Base-by-base conservation (phyloP, 768 basidiomycete genomes). In the Tephrocybe sp. region DNA sequence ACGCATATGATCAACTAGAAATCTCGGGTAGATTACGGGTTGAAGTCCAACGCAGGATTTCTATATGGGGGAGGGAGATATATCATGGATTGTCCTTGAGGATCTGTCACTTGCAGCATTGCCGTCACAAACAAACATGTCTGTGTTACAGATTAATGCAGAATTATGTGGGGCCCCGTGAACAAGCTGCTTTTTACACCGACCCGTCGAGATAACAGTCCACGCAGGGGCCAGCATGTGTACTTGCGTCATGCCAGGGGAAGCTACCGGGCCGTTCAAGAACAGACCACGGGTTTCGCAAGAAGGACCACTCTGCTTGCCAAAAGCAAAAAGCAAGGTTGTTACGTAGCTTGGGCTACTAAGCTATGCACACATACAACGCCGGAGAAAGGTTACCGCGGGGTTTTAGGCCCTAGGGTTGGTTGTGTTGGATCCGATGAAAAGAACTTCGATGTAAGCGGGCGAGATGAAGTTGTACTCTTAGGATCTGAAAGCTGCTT, bases 11-110 rank as follows among this genome's bases (percentile, higher is more conserved):
- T n/a, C n/a, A n/a, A 34, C 48, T 24, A 35, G 32, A 28, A 48
- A 45, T 42, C 24, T 55, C 50, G 50, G 50, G 51, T 44, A 48
- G 46, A 55, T 44, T 26, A 36, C 50, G 49, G 50, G 44, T 3
- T 34, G 16, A 25, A 40, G 38, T 37, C 28, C 35, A 44, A 35
- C 13, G 16, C 22, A 30, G n/a, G 15, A n/a, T 24, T 47, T 18
- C 52, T 41, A 49, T 40, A 49, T 35, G 36, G 54, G 34, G 42
- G 46, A 37, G 27, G 11, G 25, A n/a, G n/a, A n/a, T n/a, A n/a
- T n/a, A n/a, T n/a, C n/a, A n/a, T n/a, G n/a, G n/a, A n/a, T n/a
- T 27, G 25, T 35, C 22, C 44, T 47, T 12, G 44, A 19, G 36
- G 41, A 51, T 38, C 46, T 47, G 44, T 38, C 44, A 40, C 12